Conservation (phyloP, 1,284 basidiomycete species). For the Sanghuangporus baumii region DNA sequence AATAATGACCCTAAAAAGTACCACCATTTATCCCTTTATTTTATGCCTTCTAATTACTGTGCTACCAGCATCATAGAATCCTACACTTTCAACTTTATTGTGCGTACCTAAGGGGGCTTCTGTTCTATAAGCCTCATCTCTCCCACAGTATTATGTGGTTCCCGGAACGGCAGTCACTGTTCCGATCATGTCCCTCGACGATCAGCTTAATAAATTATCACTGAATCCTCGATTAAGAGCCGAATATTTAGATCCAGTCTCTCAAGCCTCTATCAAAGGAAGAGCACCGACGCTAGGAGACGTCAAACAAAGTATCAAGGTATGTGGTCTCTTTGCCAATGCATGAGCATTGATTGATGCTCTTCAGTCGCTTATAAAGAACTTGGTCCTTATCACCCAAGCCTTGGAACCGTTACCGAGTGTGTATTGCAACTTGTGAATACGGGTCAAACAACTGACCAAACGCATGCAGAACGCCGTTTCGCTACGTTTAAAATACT, state of each 20-base stretch:
- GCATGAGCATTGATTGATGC: neutral
- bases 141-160: constrained; percentile 20
- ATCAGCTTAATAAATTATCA: constrained; percentile 18
- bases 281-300: constrained; percentile 23
- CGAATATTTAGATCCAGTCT: constrained; percentile 16
- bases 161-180: constrained; percentile 20
- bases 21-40: constrained; percentile 16
- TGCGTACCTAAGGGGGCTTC: constrained; percentile 25
- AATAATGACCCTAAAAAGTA: constrained; percentile 76
- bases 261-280: constrained; percentile 19
- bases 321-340: neutral
- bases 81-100: constrained; percentile 78
- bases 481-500: constrained; percentile 81
- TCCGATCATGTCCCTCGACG: constrained; percentile 22
- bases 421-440: constrained; percentile 27
- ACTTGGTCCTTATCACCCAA: constrained; percentile 66
- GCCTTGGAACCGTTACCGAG: constrained; percentile 75
- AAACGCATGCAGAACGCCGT: constrained; percentile 48
- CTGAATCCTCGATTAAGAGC: neutral
- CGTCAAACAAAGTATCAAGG: constrained; percentile 23
- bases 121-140: neutral
- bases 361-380: constrained; percentile 58
- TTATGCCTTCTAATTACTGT: neutral
- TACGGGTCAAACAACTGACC: neutral
- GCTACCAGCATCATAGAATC: constrained; percentile 69